Evolutionary conservation across 495 filamentous ascomycete species (phyloP), one percentile per base, ranked within the genome.

Genomic region (Tuber borchii): DNA sequence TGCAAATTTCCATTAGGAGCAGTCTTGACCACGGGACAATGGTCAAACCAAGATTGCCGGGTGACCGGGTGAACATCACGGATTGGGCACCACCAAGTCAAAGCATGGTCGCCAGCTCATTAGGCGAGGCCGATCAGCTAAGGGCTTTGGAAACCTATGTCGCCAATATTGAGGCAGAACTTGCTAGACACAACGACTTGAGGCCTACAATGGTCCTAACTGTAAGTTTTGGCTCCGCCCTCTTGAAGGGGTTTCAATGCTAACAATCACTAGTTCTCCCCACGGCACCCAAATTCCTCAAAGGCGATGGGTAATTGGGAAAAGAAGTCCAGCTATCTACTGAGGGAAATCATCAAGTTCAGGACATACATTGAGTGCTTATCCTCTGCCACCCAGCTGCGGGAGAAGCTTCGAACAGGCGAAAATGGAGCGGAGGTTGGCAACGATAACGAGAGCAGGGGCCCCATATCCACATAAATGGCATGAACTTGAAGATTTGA

Each of bases 231-330:
- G 26, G 56, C 26, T 51, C 19, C 69, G 68, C 74, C 71, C 16
- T 71, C 45, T 16, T 43, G 51, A n/a, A 20, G 40, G 17, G 20
- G 42, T 42, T 51, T 42, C n/a, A n/a, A 37, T 56, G 22, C 44
- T 5, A 26, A 26, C 12, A 42, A 45, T 45, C 43, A 37, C 37
- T 73, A 89, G 77, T 99, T 96, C 83, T 93, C 94, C 34, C 93
- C 93, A 1, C 89, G 95, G 39, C 91, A 94, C 74, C 88, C 90
- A 34, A 99, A 98, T 83, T 86, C 89, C 37, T 84, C 85, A 70
- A 94, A 92, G 84, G 93, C 95, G 2, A 90, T 97, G 91, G 87
- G 90, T 7, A 99, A 99, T 83, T 99, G 96, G 96, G 94, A 99
- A 86, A 89, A 91, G 74, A 97, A 97, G 85, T 95, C 92, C 51